phyloP scores from a whole-genome alignment of 139 green algal species.

The Gonium pectorale region DNA sequence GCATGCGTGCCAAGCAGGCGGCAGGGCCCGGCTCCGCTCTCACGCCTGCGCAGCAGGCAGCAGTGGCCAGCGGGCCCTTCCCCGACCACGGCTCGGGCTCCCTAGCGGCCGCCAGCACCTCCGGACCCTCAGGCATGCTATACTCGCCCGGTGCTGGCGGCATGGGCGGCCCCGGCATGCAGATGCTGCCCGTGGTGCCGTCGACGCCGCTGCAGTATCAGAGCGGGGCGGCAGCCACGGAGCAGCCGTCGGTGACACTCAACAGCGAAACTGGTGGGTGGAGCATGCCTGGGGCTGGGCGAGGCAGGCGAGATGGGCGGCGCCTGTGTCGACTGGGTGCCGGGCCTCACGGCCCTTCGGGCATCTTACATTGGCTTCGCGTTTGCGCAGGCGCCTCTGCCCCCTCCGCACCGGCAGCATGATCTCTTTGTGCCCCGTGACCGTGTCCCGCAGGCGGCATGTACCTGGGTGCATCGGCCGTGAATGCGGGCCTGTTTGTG shows the following conservation, averaged over 20 bases:
- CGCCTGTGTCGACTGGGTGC: background rate
- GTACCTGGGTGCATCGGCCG: background rate
- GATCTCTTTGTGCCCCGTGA: too few species aligned
- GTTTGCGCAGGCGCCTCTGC: background rate
- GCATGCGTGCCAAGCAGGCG: constrained; percentile 39
- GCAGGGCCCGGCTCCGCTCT: background rate
- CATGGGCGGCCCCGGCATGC: background rate
- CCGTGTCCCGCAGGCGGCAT: background rate
- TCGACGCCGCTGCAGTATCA: background rate
- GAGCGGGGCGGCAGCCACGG: too few species aligned
- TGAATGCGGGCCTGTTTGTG: background rate
- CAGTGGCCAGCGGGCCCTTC: background rate
- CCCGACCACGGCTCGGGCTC: background rate
- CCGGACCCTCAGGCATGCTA: background rate
- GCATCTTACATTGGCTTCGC: background rate
- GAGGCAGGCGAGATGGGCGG: background rate
- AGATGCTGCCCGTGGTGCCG: background rate
- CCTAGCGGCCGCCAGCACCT: background rate
- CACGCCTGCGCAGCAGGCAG: background rate
- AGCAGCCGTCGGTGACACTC: background rate
- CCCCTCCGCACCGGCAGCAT: background rate
- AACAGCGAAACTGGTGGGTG: background rate
- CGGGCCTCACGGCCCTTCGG: background rate
- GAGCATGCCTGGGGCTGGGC: too few species aligned
- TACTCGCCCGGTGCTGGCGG: background rate